phyloP scores from a whole-genome alignment of 23 red algal species.

The Gracilaria vermiculophylla region DNA sequence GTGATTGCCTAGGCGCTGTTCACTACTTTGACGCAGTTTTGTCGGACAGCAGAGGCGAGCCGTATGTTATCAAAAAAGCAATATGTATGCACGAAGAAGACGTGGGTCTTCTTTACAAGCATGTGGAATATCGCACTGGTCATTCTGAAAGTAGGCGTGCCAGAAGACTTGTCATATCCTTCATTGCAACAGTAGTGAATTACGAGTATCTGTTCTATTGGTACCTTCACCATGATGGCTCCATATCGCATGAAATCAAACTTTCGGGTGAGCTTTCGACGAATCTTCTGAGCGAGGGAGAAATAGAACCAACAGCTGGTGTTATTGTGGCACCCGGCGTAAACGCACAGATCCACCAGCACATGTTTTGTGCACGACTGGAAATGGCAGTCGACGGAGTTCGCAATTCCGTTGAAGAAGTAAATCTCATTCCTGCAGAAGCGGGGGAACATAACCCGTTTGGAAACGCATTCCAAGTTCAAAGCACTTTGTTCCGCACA shows the following conservation, averaged over 20 bases:
- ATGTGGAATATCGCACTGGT: constrained; percentile 77
- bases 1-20: constrained; percentile 81
- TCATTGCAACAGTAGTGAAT: constrained; percentile 81
- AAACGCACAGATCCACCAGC: constrained; percentile 83
- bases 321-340: constrained; percentile 67
- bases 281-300: constrained; percentile 53
- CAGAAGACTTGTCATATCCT: constrained; percentile 66
- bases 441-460: not conserved
- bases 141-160: constrained; percentile 65
- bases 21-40: constrained; percentile 75
- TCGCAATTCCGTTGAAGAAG: constrained; percentile 50
- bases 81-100: constrained; percentile 80
- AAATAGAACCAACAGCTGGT: constrained; percentile 45
- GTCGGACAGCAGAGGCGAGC: constrained; percentile 50
- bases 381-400: constrained; percentile 78
- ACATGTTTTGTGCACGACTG: constrained; percentile 80
- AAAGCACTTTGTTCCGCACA: not conserved
- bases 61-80: constrained; percentile 53
- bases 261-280: constrained; percentile 74
- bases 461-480: constrained; percentile 31
- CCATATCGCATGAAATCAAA: constrained; percentile 67
- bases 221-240: constrained; percentile 84
- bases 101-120: constrained; percentile 79
- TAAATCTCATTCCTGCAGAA: constrained; percentile 26
- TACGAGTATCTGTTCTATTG: constrained; percentile 91